These are phyloP conservation scores for Urochloa ruziziensis DNA, from an alignment of 176 grass and related monocot genomes.

Conservation along the genomic window DNA sequence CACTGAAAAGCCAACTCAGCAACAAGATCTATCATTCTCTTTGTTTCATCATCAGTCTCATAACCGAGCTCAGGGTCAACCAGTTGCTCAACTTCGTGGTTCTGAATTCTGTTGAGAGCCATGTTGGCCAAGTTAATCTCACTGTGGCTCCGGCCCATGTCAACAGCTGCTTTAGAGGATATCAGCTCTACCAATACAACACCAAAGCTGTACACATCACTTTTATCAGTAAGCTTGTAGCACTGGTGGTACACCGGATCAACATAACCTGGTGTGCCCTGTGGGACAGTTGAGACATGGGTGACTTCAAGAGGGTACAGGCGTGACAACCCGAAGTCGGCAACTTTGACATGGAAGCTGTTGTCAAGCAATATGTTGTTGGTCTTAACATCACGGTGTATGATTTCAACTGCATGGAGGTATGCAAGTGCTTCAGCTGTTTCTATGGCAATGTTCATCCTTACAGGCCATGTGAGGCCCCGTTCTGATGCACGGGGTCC, in stretches of 20 bases:
- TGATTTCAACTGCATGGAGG: conserved; percentile 74
- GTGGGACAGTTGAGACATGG: conserved; percentile 94
- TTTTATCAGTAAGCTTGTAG: conserved; percentile 94
- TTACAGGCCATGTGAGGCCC: conserved; percentile 63
- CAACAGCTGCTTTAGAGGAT: conserved; percentile 89
- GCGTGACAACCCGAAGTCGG: conserved; percentile 79
- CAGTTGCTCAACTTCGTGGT: conserved; percentile 54
- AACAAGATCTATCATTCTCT: conserved; percentile 43
- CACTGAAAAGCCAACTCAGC: conserved; percentile 82
- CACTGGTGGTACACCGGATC: conserved; percentile 85
- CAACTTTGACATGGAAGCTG: conserved; percentile 79
- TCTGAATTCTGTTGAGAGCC: conserved; percentile 79
- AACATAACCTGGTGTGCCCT: conserved; percentile 95
- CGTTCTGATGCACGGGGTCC: conserved; percentile 31
- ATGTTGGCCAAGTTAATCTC: conserved; percentile 79
- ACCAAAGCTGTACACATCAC: conserved; percentile 94
- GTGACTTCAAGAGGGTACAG: conserved; percentile 71
- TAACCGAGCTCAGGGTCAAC: conserved; percentile 61
- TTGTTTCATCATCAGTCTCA: conserved; percentile 42
- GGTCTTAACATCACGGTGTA: conserved; percentile 92
- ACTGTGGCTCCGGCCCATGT: conserved; percentile 55
- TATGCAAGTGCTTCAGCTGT: conserved; percentile 72
- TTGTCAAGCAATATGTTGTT: conserved; percentile 83
- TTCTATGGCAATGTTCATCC: conserved; percentile 84
- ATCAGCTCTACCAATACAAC: conserved; percentile 87